Percentiles rank a stretch among this genome's conserved stretches.
phyloP scores from a whole-genome alignment of 768 basidiomycete genomes.

The Boletus eberwhitei region DNA sequence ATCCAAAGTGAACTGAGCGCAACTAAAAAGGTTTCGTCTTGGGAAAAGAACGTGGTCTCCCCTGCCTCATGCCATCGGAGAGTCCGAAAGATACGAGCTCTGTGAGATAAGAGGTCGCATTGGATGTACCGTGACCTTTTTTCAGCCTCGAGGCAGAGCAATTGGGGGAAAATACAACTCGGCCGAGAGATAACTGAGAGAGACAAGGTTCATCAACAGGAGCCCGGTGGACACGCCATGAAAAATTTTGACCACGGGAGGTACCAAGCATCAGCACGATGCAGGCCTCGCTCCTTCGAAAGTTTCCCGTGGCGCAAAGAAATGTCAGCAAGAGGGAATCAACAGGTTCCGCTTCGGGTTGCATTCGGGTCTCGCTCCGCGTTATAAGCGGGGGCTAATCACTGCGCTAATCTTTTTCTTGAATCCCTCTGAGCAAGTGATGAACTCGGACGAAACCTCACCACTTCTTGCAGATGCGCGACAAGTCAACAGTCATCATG shows the following conservation, averaged over 20 bases:
- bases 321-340: conserved; percentile 7
- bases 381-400: conserved; percentile 14
- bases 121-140: conserved; percentile 20
- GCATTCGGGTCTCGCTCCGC: conserved; percentile 1
- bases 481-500: conserved; percentile 3
- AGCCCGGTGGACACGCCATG: conserved; percentile 5
- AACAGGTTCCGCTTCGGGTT: conserved; percentile 1
- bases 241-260: not conserved
- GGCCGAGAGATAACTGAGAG: conserved; percentile 7
- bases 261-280: conserved; percentile 28
- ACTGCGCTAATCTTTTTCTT: conserved; percentile 4
- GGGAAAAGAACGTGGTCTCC: conserved; percentile 25
- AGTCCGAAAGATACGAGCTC: conserved; percentile 13
- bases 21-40: conserved; percentile 22
- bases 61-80: conserved; percentile 19
- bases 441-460: conserved; percentile 28
- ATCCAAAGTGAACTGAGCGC: not conserved
- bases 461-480: conserved; percentile 28
- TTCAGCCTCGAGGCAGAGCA: conserved; percentile 48
- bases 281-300: conserved; percentile 24
- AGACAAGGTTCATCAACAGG: conserved; percentile 5
- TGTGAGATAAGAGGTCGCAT: conserved; percentile 11
- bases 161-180: not conserved
- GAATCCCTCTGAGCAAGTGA: conserved; percentile 9
- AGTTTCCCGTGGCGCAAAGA: conserved; percentile 1